phyloP scores from a whole-genome alignment of 768 basidiomycete species.

The Chalciporus pseudorubinellus region DNA sequence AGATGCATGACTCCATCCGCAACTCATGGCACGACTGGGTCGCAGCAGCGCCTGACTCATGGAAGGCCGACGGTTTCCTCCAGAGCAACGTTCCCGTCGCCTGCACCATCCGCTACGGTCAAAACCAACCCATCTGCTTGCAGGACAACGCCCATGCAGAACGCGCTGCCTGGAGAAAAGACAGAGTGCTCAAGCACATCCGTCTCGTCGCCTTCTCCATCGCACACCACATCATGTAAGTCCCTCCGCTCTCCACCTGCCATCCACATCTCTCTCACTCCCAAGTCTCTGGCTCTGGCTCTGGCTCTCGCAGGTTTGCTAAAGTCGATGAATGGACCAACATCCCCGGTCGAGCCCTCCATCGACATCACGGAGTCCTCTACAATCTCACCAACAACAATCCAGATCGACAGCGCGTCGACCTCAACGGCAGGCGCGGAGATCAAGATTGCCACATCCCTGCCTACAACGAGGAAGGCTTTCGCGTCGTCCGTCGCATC shows the following conservation, averaged over 20 bases:
- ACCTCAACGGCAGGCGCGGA: not conserved
- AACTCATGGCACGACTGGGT: not conserved
- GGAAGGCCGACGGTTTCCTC: not conserved
- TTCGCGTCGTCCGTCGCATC: not conserved
- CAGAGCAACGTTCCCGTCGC: not conserved
- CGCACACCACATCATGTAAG: constrained; percentile 4
- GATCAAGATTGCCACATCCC: not conserved
- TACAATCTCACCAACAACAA: not conserved
- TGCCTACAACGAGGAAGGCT: not conserved
- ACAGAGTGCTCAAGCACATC: not conserved
- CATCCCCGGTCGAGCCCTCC: not conserved
- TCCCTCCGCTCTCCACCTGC: not conserved
- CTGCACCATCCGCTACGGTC: not conserved
- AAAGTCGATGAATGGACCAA: not conserved
- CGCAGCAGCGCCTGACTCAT: not conserved
- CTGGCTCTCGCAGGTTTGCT: not conserved
- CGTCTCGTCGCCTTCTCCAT: constrained; percentile 1
- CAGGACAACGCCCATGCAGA: not conserved
- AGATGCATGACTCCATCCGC: not conserved
- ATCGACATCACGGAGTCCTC: not conserved
- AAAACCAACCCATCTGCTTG: not conserved
- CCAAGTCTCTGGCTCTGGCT: no score
- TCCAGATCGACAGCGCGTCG: not conserved
- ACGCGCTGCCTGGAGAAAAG: not conserved
- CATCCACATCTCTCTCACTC: no score